phyloP scores from a whole-genome alignment of 768 basidiomycete genomes.

The Coprinellus micaceus region DNA sequence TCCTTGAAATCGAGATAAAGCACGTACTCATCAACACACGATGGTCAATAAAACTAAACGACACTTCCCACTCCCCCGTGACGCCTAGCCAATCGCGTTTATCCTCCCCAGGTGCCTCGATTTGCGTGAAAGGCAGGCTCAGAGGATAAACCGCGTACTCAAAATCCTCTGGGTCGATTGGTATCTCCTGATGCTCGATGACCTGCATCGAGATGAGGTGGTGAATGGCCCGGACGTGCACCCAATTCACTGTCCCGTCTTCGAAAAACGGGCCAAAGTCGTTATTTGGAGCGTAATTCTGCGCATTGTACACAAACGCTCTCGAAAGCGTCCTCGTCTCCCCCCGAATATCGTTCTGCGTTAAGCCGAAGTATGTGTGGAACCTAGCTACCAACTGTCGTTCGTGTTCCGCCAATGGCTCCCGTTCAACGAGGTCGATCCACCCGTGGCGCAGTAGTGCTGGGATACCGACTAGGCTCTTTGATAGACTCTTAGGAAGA shows the following conservation, averaged over 20 bases:
- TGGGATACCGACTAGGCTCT: slow-evolving; percentile 51
- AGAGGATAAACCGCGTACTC: slow-evolving; percentile 41
- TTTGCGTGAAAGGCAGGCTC: slow-evolving; percentile 54
- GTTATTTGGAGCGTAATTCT: slow-evolving; percentile 48
- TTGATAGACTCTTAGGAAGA: slow-evolving; percentile 34
- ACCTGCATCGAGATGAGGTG: slow-evolving; percentile 52
- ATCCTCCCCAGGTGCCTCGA: slow-evolving; percentile 34
- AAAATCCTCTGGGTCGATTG: slow-evolving; percentile 23
- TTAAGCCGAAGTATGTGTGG: slow-evolving; percentile 57
- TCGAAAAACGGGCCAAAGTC: slow-evolving; percentile 55
- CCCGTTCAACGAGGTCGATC: slow-evolving; percentile 33
- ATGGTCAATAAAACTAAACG: slow-evolving; percentile 71
- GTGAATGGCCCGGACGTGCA: slow-evolving; percentile 51
- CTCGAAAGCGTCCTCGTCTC: slow-evolving; percentile 38
- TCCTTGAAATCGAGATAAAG: too few relatives aligned
- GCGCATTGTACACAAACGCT: slow-evolving; percentile 59
- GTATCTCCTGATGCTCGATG: slow-evolving; percentile 13
- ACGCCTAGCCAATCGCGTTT: slow-evolving; percentile 57
- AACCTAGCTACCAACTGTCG: slow-evolving; percentile 46
- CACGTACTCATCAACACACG: slow-evolving; percentile 58
- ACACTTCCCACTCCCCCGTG: slow-evolving; percentile 54
- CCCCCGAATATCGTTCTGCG: slow-evolving; percentile 36
- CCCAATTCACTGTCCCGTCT: slow-evolving; percentile 57
- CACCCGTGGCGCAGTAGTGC: slow-evolving; percentile 40
- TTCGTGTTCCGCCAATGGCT: slow-evolving; percentile 29